These are phyloP conservation scores for Carex parvula DNA, from an alignment of 176 grass and related monocot species.

Conservation along the genomic window DNA sequence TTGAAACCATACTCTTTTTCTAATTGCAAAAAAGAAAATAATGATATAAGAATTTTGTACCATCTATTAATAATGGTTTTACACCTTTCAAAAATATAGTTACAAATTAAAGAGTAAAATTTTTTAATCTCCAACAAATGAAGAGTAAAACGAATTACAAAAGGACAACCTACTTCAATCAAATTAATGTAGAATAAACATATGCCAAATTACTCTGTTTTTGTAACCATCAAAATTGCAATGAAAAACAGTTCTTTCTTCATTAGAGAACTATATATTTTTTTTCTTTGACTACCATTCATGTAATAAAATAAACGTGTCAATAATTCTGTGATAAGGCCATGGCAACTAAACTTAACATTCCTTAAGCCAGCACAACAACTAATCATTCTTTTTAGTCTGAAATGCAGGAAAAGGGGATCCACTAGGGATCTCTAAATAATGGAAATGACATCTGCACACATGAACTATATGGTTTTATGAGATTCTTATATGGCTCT, in stretches of 20 bases:
- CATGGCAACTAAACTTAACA: neutral
- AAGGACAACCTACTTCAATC: neutral
- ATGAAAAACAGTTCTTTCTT: neutral
- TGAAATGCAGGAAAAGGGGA: neutral
- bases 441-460: neutral
- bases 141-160: no score
- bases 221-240: neutral
- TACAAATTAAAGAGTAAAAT: no score
- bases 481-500: neutral
- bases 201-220: neutral
- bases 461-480: neutral
- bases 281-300: neutral
- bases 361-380: neutral
- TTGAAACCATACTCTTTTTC: no score
- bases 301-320: neutral
- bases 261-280: neutral
- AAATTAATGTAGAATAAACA: neutral
- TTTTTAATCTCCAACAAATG: no score
- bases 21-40: no score
- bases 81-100: no score
- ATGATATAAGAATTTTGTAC: no score
- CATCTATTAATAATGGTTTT: no score
- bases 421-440: neutral
- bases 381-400: neutral
- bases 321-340: neutral